Base-by-base conservation (phyloP, 164 flowering plant species). In the Vitis amurensis region DNA sequence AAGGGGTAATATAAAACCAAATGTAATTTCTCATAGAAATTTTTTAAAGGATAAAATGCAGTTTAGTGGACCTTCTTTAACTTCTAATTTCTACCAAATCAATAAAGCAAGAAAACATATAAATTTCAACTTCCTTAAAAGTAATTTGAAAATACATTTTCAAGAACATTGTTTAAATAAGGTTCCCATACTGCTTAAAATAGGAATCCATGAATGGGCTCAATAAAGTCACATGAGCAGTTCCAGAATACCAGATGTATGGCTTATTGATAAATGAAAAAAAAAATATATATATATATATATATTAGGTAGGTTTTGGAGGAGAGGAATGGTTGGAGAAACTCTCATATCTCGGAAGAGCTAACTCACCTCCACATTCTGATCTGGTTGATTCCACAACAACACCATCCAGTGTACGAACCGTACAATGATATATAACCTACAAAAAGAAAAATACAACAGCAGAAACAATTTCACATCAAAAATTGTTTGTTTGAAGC, bases 391-490 rank as follows among this genome's bases (percentile, higher is more conserved):
- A 93, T 69, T 88, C 80, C 55, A 93, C 97, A 60, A 91, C 81
- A 68, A 93, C 92, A 58, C 98, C 98, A 66, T 93, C 93, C 55
- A 90, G 71, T 13, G 99, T 95, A 11, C 99, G 84, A 47, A 91
- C 75, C 23, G 97, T 91, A 73, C 93, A 90, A 72, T 93, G 99
- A 76, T 85, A 90, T 61, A 91, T 84, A 50, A 93, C 93, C 97
- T 92, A 82, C 50, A 78, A 68, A 68, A 63, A 15, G n/a, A n/a
- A 57, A 63, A 51, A 31, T 9, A 52, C 27, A 30, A 13, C 31
- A 50, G 29, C 50, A 44, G 65, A 9, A 56, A 19, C 14, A 53
- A 49, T 19, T 12, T 30, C 2, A 29, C 50, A 10, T 44, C 30
- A 50, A 8, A 50, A 29, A 3, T 53, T 11, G 30, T 8, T 53